Percentiles rank a stretch among this genome's conserved stretches.
phyloP scores from a whole-genome alignment of 805 yeast genomes.

The Teunomyces pallodes region DNA sequence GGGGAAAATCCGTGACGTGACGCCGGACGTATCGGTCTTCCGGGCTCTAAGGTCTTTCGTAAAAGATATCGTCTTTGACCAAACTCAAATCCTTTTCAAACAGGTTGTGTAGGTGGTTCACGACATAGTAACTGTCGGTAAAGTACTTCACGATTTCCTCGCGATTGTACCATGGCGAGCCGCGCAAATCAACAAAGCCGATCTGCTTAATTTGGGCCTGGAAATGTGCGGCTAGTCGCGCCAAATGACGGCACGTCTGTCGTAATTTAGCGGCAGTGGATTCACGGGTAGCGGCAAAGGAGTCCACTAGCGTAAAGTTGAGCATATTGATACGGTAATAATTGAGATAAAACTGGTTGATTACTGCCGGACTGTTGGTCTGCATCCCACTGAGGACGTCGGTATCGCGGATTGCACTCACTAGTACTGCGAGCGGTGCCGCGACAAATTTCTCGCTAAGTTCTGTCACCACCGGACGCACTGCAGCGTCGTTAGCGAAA shows the following conservation, averaged over 20 bases:
- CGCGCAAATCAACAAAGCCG: conserved; percentile 9
- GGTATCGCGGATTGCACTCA: conserved; percentile 1
- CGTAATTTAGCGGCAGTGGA: conserved; percentile 7
- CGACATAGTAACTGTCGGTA: conserved; percentile 22
- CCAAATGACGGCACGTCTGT: conserved; percentile 4
- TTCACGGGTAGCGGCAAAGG: conserved; percentile 4
- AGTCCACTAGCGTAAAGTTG: conserved; percentile 1
- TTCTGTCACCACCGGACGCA: not conserved
- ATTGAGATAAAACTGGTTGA: conserved; percentile 12
- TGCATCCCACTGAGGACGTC: conserved; percentile 4
- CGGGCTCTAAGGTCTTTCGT: conserved; percentile 4
- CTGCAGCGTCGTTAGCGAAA: not conserved
- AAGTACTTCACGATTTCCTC: conserved; percentile 19
- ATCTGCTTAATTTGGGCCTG: conserved; percentile 20
- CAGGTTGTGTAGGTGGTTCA: conserved; percentile 18
- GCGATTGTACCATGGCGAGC: conserved; percentile 10
- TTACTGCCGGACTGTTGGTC: not conserved
- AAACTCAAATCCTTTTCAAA: conserved; percentile 19
- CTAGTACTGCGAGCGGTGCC: not conserved
- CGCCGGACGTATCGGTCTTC: no score
- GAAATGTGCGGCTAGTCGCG: conserved; percentile 14
- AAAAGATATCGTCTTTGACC: conserved; percentile 23
- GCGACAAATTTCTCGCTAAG: conserved; percentile 1
- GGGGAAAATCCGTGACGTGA: no score
- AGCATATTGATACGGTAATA: conserved; percentile 17